Conservation (phyloP, 1,284 basidiomycete species). For the Trichosporon ovoides region DNA sequence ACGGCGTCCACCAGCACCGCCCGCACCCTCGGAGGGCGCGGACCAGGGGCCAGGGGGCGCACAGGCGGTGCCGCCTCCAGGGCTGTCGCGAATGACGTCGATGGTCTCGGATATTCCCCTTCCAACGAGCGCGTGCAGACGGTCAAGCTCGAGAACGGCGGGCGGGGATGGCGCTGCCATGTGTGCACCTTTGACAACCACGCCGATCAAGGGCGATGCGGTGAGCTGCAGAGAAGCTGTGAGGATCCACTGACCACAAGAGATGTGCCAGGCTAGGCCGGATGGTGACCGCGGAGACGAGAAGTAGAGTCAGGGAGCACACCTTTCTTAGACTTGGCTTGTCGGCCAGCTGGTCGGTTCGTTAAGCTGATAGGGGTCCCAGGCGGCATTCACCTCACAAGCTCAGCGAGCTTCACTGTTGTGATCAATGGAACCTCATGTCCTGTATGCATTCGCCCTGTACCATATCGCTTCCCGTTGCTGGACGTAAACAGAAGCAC, state of each 20-base stretch:
- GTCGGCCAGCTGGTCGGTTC: no score
- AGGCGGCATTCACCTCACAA: no score
- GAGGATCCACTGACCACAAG: neutral
- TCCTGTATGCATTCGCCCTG: no score
- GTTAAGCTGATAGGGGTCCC: neutral
- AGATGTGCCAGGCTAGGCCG: conserved; percentile 7
- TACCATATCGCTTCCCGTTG: no score
- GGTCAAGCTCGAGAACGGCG: conserved; percentile 8
- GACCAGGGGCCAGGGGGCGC: neutral
- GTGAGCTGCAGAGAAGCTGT: conserved; percentile 25
- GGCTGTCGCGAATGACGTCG: neutral
- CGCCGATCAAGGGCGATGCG: conserved; percentile 31
- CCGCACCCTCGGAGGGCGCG: conserved; percentile 3
- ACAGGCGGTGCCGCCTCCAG: neutral
- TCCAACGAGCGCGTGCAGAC: neutral
- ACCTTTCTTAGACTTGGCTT: no score
- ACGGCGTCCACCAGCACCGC: conserved; percentile 1
- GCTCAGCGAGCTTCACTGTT: neutral
- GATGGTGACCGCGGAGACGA: neutral
- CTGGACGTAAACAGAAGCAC: no score
- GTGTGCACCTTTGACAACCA: conserved; percentile 36
- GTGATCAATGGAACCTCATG: neutral
- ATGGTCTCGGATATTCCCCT: neutral
- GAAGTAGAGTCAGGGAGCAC: neutral
- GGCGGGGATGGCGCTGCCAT: conserved; percentile 21